Evolutionary conservation across 208 protist genomes (phyloP), one percentile per base, ranked within the genome.

Genomic region (Leishmania braziliensis): DNA sequence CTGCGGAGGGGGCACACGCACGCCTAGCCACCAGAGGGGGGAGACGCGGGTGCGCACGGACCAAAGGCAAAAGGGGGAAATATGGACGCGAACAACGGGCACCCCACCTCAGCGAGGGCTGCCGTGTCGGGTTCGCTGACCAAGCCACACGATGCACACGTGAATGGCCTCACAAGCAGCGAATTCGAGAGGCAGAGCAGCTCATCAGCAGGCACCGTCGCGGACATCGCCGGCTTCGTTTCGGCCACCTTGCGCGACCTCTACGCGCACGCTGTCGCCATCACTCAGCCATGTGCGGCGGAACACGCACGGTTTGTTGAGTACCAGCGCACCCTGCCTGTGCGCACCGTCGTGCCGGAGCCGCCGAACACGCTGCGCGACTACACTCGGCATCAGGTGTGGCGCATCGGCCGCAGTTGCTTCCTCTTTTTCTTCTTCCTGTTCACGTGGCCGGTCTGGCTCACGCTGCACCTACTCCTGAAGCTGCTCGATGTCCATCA

Each of bases 261-360:
- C 5, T 36, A 71, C 51, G 14, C 58, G 39, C 68, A 63, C 20
- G 69, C 46, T 6, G 78, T 58, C 58, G 72, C 36, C 43, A 60
- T 86, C 23, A 5, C 80, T 9, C 77, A 86, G 39, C 73, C 74
- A 69, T 88, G 85, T 80, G 75, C 80, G 50, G 77, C 75, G 26
- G 62, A 79, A 53, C 83, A 88, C 82, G 80, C 72, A 0, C 80
- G 74, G 56, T 95, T 89, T 56, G 73, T 83, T 6, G 80, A 81
- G 69, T 95, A 95, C 73, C 86, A 89, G 78, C 83, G 81, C 50
- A 74, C 78, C 6, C 83, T 96, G 53, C 85, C 90, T 26, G 95
- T 89, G 56, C 83, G 79, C 66, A 95, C 91, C 16, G 89, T 97
- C 53, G 92, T 95, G 26, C 88, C 89, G 26, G 86, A 85, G 76